A percentile compares a stretch with the other conserved stretches of the same genome.
phyloP scores from a whole-genome alignment of 176 grass and related monocot genomes.

The Rhynchospora pubera region DNA sequence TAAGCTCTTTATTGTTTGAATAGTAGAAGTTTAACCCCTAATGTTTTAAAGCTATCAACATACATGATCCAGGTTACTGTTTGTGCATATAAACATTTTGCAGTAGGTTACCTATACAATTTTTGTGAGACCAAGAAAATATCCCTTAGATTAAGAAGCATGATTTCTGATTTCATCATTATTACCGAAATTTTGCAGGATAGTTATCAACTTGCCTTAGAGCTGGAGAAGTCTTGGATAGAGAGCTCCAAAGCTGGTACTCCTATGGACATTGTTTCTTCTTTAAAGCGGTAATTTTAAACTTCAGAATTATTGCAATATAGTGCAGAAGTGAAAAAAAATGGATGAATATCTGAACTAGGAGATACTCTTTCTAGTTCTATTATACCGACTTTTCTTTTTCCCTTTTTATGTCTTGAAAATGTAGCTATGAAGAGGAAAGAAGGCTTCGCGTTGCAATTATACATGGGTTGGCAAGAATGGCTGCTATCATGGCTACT shows the following conservation, averaged over 20 bases:
- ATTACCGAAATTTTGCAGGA: slow-evolving; percentile 46
- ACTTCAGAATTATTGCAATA: not conserved
- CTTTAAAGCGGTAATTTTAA: slow-evolving; percentile 70
- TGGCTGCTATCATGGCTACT: slow-evolving; percentile 97
- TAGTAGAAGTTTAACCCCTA: not conserved
- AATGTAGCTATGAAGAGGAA: slow-evolving; percentile 79
- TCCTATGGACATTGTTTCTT: slow-evolving; percentile 61
- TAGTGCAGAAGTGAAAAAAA: not conserved
- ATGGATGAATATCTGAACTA: not conserved
- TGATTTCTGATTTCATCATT: not conserved
- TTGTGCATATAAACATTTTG: not conserved
- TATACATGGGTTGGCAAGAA: slow-evolving; percentile 96
- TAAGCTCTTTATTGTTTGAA: not conserved
- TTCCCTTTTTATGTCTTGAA: not conserved
- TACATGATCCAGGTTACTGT: not conserved
- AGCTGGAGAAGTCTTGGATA: slow-evolving; percentile 81
- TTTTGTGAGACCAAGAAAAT: not conserved
- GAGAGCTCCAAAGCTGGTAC: slow-evolving; percentile 58
- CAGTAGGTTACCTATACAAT: not conserved
- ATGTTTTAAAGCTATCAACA: not conserved
- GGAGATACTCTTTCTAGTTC: not conserved
- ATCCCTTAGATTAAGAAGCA: not conserved
- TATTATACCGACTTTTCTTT: not conserved
- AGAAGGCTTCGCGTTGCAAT: slow-evolving; percentile 86
- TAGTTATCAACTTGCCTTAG: slow-evolving; percentile 94